Conservation (phyloP, 129 eudicot species). For the Rutidosis leptorrhynchoides region DNA sequence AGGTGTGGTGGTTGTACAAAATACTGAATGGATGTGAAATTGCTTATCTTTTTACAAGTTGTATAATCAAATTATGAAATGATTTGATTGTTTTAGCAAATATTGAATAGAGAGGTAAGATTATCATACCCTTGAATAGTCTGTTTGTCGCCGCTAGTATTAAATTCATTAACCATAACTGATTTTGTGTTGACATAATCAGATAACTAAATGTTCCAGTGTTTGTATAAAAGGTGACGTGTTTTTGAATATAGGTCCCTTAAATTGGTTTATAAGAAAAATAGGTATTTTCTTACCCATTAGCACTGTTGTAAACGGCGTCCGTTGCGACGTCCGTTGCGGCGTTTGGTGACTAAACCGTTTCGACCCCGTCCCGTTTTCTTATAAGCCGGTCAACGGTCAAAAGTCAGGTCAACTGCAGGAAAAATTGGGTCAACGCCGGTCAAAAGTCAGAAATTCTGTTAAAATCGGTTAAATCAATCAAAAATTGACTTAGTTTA, state of each 20-base stretch:
- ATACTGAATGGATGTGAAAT: neutral
- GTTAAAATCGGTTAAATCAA: too few species aligned
- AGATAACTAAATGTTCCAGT: neutral
- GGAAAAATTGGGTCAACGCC: too few species aligned
- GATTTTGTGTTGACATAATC: neutral
- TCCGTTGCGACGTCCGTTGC: too few species aligned
- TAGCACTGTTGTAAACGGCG: too few species aligned
- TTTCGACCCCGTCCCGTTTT: too few species aligned
- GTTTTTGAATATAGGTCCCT: neutral
- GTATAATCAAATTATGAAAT: neutral
- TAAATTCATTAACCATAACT: neutral
- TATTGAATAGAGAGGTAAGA: neutral
- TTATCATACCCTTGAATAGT: neutral
- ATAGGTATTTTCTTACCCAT: neutral
- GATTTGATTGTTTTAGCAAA: neutral
- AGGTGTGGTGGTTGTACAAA: neutral
- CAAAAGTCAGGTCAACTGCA: too few species aligned
- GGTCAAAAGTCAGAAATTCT: too few species aligned
- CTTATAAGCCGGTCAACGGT: too few species aligned
- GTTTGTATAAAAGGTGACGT: too few species aligned
- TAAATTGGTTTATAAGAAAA: neutral
- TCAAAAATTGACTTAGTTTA: too few species aligned
- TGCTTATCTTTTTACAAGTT: neutral
- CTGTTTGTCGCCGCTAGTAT: neutral
- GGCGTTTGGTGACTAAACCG: too few species aligned